Evolutionary conservation across 192 early-diverging fungal genomes (phyloP).

Genomic region (Paraglomus brasilianum): DNA sequence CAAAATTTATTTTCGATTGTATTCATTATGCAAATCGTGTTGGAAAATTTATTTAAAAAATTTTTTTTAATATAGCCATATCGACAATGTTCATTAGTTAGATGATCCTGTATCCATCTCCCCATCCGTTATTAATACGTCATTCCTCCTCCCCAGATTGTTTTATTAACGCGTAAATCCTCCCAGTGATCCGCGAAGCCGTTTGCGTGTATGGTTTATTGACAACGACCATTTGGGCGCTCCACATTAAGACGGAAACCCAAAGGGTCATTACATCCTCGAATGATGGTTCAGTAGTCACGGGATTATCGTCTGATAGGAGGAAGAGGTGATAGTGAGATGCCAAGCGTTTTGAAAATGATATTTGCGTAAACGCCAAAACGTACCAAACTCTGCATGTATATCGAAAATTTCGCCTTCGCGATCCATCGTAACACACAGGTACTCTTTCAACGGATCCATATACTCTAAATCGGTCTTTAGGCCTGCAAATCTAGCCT

Average conservation of each 20-base stretch:
- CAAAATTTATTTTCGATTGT: too few relatives aligned
- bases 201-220: not conserved
- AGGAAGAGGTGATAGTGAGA: not conserved
- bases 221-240: not conserved
- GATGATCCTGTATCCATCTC: too few relatives aligned
- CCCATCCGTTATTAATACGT: too few relatives aligned
- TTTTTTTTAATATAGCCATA: too few relatives aligned
- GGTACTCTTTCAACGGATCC: slow-evolving; percentile 29
- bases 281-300: slow-evolving; percentile 11
- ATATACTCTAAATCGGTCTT: slow-evolving; percentile 23
- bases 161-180: slow-evolving; percentile 11
- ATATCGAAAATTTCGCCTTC: slow-evolving; percentile 16
- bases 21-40: too few relatives aligned
- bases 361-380: not conserved
- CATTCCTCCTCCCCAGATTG: not conserved
- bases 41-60: too few relatives aligned
- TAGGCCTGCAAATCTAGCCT: not conserved
- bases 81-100: too few relatives aligned
- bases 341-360: not conserved
- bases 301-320: not conserved
- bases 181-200: slow-evolving; percentile 7
- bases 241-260: slow-evolving; percentile 24
- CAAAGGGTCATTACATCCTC: slow-evolving; percentile 24
- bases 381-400: slow-evolving; percentile 5
- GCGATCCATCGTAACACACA: slow-evolving; percentile 5